Conservation (phyloP, 768 basidiomycete species). For the Omphalotus guepiniiformis region DNA sequence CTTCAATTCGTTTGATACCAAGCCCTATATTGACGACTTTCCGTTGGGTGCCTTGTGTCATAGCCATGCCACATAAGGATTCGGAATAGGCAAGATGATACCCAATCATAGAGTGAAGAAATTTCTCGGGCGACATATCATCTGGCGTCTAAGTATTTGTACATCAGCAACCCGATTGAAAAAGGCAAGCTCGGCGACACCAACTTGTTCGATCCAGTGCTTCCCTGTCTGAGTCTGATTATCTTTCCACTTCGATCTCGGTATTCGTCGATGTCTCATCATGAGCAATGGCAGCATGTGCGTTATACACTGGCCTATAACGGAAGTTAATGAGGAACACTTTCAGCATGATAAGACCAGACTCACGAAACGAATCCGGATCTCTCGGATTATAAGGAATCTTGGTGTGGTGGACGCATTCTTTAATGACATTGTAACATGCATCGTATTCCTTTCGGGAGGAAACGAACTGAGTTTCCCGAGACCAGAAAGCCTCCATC, state of each 20-base stretch:
- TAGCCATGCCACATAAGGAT: conserved; percentile 77
- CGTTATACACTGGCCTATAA: conserved; percentile 62
- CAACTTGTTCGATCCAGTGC: conserved; percentile 82
- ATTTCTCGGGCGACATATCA: conserved; percentile 59
- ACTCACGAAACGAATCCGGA: conserved; percentile 66
- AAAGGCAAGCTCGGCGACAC: not conserved
- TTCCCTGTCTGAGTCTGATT: conserved; percentile 58
- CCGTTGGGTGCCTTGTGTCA: conserved; percentile 73
- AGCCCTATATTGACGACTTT: conserved; percentile 81
- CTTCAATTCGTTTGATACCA: conserved; percentile 65
- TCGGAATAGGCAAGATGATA: conserved; percentile 69
- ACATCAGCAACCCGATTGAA: not conserved
- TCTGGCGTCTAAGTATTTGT: conserved; percentile 40
- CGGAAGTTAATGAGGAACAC: not conserved
- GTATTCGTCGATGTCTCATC: conserved; percentile 82
- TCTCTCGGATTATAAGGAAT: conserved; percentile 52
- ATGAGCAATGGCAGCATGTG: conserved; percentile 76
- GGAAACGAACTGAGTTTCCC: not conserved
- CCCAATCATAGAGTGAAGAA: conserved; percentile 71
- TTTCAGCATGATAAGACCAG: not conserved
- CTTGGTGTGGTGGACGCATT: conserved; percentile 56
- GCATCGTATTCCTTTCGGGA: conserved; percentile 64
- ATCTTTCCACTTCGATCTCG: conserved; percentile 71
- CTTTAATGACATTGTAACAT: conserved; percentile 54
- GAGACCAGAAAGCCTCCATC: not conserved